phyloP scores from a whole-genome alignment of 768 basidiomycete genomes.

The Lentinula lateritia region DNA sequence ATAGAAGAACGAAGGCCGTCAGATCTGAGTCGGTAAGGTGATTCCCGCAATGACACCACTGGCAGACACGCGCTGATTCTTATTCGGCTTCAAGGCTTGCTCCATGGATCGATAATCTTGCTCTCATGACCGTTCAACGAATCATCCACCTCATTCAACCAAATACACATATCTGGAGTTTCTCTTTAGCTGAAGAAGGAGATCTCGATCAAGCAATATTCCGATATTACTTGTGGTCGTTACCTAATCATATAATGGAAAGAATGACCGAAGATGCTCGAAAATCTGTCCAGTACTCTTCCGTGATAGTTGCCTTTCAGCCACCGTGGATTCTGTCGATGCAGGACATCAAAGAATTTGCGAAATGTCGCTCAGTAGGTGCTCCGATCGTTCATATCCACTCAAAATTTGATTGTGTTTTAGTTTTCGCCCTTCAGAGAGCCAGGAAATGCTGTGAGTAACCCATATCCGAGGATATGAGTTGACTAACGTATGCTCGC shows the following conservation, averaged over 20 bases:
- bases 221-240: conserved; percentile 40
- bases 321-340: conserved; percentile 53
- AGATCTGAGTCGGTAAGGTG: conserved; percentile 36
- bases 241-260: conserved; percentile 13
- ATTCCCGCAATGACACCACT: background rate
- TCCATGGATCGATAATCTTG: conserved; percentile 46
- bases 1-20: conserved; percentile 30
- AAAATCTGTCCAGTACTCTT: conserved; percentile 20
- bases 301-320: conserved; percentile 52
- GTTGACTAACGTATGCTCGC: background rate
- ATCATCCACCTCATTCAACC: conserved; percentile 41
- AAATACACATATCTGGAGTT: conserved; percentile 35
- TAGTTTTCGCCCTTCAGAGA: conserved; percentile 35
- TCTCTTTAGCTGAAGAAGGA: conserved; percentile 24
- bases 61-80: background rate
- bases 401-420: background rate
- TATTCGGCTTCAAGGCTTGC: conserved; percentile 27
- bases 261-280: conserved; percentile 9
- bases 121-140: conserved; percentile 45
- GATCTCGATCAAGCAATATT: conserved; percentile 36
- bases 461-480: background rate
- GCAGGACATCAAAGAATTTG: conserved; percentile 51
- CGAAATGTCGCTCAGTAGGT: conserved; percentile 36
- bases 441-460: conserved; percentile 20
- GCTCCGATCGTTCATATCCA: background rate